Percentiles rank a stretch among this genome's conserved stretches.
phyloP scores from a whole-genome alignment of 108 stramenopile genomes.

The Craspedostauros australis region DNA sequence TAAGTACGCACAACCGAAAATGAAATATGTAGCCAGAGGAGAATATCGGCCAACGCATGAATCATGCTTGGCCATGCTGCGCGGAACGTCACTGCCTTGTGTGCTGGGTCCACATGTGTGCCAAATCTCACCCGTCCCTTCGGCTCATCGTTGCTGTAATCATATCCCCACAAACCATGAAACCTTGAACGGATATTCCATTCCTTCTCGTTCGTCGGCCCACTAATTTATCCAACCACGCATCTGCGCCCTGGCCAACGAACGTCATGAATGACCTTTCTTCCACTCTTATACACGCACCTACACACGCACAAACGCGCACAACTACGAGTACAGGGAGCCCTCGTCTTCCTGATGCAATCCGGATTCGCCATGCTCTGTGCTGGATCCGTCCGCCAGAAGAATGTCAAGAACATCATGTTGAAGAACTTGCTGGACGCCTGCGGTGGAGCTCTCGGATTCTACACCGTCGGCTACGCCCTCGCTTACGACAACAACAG shows the following conservation, averaged over 20 bases:
- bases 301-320: not conserved
- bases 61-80: too few species aligned
- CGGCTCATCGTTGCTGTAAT: too few species aligned
- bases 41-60: too few species aligned
- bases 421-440: conserved; percentile 88
- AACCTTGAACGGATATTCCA: too few species aligned
- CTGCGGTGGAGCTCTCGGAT: conserved; percentile 77
- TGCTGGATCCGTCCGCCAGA: conserved; percentile 75
- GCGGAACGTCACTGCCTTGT: too few species aligned
- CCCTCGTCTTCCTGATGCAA: conserved; percentile 92
- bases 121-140: too few species aligned
- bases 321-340: conserved; percentile 37
- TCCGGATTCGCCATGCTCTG: conserved; percentile 87
- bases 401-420: conserved; percentile 84
- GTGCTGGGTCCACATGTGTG: too few species aligned
- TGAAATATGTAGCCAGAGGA: too few species aligned
- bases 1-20: conserved; percentile 10
- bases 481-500: conserved; percentile 65
- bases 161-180: too few species aligned
- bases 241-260: not conserved
- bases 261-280: not conserved
- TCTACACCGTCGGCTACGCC: conserved; percentile 80
- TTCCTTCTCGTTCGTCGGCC: too few species aligned
- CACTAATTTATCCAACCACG: too few species aligned
- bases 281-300: not conserved